Evolutionary conservation across 768 basidiomycete species (phyloP).

Genomic region (Phlebiopsis gigantea): DNA sequence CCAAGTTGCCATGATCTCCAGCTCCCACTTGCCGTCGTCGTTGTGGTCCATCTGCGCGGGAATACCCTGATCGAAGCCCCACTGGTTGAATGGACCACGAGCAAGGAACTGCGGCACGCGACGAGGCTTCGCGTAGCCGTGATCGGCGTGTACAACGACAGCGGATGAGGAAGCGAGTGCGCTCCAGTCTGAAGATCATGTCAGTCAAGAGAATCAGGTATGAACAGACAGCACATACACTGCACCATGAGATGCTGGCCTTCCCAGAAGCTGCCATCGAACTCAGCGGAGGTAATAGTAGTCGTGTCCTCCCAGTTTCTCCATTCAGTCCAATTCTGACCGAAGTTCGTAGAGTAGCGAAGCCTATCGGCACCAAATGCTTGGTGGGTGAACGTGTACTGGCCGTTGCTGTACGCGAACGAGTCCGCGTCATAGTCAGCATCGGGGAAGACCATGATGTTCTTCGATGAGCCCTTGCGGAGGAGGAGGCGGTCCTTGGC

Average conservation of each 20-base stretch:
- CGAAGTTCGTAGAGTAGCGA: constrained; percentile 85
- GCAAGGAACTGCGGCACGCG: constrained; percentile 85
- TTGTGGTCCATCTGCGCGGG: constrained; percentile 61
- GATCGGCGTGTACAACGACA: constrained; percentile 75
- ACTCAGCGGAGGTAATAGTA: constrained; percentile 51
- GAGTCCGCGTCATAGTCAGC: constrained; percentile 68
- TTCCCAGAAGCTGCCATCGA: constrained; percentile 62
- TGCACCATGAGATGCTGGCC: constrained; percentile 87
- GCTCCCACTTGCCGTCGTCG: constrained; percentile 68
- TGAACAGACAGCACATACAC: constrained; percentile 48
- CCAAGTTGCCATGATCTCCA: constrained; percentile 89
- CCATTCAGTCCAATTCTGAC: constrained; percentile 82
- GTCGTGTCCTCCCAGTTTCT: constrained; percentile 70
- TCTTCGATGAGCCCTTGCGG: constrained; percentile 70
- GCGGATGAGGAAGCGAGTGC: constrained; percentile 53
- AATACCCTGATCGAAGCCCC: constrained; percentile 88
- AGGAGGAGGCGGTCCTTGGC: constrained; percentile 72
- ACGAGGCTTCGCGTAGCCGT: constrained; percentile 52
- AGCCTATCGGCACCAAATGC: constrained; percentile 85
- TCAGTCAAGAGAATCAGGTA: too few relatives aligned
- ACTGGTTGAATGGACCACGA: constrained; percentile 85
- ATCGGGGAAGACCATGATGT: constrained; percentile 84
- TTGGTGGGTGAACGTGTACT: constrained; percentile 75
- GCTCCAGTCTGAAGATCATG: constrained; percentile 64
- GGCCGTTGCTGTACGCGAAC: constrained; percentile 51